A percentile compares a stretch with the other conserved stretches of the same genome.
These are phyloP conservation scores for Globisporangium solare DNA, from an alignment of 352 stramenopile genomes.

Conservation along the genomic window DNA sequence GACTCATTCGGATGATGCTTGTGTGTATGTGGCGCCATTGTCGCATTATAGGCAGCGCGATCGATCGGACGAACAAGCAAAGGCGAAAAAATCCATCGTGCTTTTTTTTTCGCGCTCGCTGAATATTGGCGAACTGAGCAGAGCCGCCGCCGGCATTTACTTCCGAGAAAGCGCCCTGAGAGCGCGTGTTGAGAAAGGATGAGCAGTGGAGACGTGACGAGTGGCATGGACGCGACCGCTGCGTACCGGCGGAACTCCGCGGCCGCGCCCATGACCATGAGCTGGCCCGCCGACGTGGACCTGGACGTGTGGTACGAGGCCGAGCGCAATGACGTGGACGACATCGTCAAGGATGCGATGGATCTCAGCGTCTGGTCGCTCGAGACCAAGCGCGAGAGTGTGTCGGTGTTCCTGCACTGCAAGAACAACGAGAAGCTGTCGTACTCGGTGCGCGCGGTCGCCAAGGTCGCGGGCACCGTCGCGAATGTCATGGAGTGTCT, in stretches of 20 bases:
- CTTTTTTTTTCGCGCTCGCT: too few relatives aligned
- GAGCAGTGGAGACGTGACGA: background rate
- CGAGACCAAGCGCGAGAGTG: slow-evolving; percentile 58
- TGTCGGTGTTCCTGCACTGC: slow-evolving; percentile 69
- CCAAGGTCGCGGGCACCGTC: slow-evolving; percentile 62
- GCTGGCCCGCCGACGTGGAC: slow-evolving; percentile 74
- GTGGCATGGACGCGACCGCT: background rate
- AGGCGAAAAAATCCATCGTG: too few relatives aligned
- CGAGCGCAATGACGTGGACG: slow-evolving; percentile 65
- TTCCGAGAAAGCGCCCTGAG: too few relatives aligned
- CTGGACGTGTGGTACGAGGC: slow-evolving; percentile 72
- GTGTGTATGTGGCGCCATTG: too few relatives aligned
- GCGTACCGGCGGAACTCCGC: slow-evolving; percentile 16
- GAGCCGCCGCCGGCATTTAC: too few relatives aligned
- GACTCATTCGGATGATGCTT: too few relatives aligned
- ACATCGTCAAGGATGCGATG: slow-evolving; percentile 53
- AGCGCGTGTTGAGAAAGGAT: background rate
- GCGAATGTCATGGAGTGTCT: slow-evolving; percentile 76
- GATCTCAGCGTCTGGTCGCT: slow-evolving; percentile 77
- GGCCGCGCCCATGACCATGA: slow-evolving; percentile 15
- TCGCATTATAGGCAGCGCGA: too few relatives aligned
- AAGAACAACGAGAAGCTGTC: slow-evolving; percentile 81
- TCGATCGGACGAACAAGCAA: too few relatives aligned
- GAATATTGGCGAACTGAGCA: too few relatives aligned
- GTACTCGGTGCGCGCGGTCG: slow-evolving; percentile 68